Conservation (phyloP, 345 rosid genomes). For the Durio zibethinus region DNA sequence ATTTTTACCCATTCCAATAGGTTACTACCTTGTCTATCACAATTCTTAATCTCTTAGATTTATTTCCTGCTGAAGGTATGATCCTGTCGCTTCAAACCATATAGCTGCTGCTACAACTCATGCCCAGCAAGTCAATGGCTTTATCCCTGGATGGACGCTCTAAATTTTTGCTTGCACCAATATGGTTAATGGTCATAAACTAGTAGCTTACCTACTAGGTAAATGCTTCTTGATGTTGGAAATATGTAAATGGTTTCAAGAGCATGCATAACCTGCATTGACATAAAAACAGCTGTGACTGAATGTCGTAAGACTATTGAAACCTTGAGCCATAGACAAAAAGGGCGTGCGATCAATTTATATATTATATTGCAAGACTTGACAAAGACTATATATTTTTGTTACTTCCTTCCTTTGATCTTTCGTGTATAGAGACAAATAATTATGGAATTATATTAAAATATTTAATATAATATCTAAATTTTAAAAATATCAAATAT, state of each 20-base stretch:
- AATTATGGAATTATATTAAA: no score
- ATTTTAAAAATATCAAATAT: no score
- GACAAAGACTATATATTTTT: neutral
- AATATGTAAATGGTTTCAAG: slow-evolving; percentile 35
- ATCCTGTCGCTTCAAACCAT: slow-evolving; percentile 66
- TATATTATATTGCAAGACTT: slow-evolving; percentile 13
- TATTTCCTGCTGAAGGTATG: slow-evolving; percentile 43
- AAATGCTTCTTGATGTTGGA: slow-evolving; percentile 24
- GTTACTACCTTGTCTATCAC: neutral
- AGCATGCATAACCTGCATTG: slow-evolving; percentile 12
- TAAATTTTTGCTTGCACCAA: slow-evolving; percentile 27
- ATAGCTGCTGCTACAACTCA: slow-evolving; percentile 47
- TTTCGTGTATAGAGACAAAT: no score
- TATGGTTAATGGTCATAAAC: slow-evolving; percentile 6
- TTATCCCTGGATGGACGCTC: slow-evolving; percentile 99
- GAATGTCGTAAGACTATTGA: slow-evolving; percentile 3
- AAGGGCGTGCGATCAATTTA: slow-evolving; percentile 14
- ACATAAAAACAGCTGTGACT: slow-evolving; percentile 21
- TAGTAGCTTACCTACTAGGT: neutral
- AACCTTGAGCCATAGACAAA: slow-evolving; percentile 15
- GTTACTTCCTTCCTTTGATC: neutral
- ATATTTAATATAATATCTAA: no score
- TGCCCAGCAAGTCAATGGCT: slow-evolving; percentile 69
- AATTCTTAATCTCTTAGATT: neutral
- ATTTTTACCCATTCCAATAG: neutral